Conservation (phyloP, 495 filamentous ascomycete species). For the Xylaria nigripes region DNA sequence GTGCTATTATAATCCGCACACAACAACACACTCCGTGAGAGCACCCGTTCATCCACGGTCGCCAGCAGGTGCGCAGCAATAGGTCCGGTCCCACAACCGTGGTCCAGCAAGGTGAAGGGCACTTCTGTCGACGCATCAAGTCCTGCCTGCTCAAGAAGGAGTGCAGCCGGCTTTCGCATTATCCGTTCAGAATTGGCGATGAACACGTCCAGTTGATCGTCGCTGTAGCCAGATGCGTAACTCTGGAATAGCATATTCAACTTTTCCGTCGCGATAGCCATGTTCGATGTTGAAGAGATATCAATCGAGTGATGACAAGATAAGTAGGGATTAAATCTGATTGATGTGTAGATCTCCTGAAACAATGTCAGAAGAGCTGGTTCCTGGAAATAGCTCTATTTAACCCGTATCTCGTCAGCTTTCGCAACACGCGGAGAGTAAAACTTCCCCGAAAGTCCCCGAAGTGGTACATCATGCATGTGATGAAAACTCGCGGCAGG, state of each 20-base stretch:
- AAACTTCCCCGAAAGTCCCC: constrained; percentile 24
- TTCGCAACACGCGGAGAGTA: neutral
- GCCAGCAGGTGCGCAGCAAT: constrained; percentile 28
- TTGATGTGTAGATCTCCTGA: neutral
- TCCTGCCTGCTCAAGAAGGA: constrained; percentile 30
- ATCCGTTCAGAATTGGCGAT: constrained; percentile 27
- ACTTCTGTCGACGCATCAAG: constrained; percentile 20
- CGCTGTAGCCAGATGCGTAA: constrained; percentile 5
- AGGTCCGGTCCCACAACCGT: constrained; percentile 36
- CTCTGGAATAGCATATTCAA: constrained; percentile 26
- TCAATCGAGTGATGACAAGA: neutral
- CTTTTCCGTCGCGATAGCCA: constrained; percentile 18
- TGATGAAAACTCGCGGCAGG: neutral
- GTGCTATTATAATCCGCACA: constrained; percentile 31
- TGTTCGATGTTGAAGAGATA: constrained; percentile 4
- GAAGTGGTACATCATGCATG: neutral
- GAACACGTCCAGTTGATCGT: constrained; percentile 18
- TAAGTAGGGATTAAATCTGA: neutral
- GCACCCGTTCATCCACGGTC: constrained; percentile 18
- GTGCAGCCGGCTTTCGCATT: constrained; percentile 25
- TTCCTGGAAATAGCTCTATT: neutral
- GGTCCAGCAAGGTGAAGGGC: constrained; percentile 34
- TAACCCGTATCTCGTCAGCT: neutral
- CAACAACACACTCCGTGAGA: constrained; percentile 31
- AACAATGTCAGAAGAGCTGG: neutral